A percentile compares a stretch with the other conserved stretches of the same genome.
Conservation (phyloP, 805 yeast species). For the Saturnispora hagleri region DNA sequence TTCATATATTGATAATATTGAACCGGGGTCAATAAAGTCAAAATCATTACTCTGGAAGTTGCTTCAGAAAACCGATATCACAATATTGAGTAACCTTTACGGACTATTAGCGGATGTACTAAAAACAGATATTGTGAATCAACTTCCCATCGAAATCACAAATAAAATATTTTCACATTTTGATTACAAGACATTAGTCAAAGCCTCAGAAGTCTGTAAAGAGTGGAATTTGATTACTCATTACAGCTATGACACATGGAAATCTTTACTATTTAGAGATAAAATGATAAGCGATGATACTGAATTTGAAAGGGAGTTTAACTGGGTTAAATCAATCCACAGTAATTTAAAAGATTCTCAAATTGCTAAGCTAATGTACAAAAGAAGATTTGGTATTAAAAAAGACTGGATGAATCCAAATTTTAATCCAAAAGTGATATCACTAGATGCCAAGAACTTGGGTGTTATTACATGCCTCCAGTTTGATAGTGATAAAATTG, state of each 20-base stretch:
- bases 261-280: conserved; percentile 51
- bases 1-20: conserved; percentile 18
- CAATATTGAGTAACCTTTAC: conserved; percentile 46
- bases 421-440: conserved; percentile 57
- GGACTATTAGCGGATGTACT: conserved; percentile 44
- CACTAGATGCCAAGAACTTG: conserved; percentile 55
- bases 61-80: conserved; percentile 48
- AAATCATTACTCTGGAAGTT: conserved; percentile 38
- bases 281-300: conserved; percentile 40
- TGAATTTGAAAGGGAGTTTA: conserved; percentile 32
- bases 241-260: conserved; percentile 61
- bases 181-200: conserved; percentile 52
- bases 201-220: conserved; percentile 54
- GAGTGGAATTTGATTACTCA: conserved; percentile 63
- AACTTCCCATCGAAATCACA: conserved; percentile 69
- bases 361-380: conserved; percentile 36
- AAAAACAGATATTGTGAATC: conserved; percentile 61
- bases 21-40: conserved; percentile 40
- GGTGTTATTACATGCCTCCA: conserved; percentile 93
- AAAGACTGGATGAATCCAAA: conserved; percentile 75
- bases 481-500: conserved; percentile 81
- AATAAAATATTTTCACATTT: conserved; percentile 54
- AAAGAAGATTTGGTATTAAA: conserved; percentile 47
- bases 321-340: conserved; percentile 11
- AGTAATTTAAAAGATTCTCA: conserved; percentile 11